Base-by-base conservation (phyloP, 2,329 filamentous ascomycete species). In the Lasiodiplodia sp. region DNA sequence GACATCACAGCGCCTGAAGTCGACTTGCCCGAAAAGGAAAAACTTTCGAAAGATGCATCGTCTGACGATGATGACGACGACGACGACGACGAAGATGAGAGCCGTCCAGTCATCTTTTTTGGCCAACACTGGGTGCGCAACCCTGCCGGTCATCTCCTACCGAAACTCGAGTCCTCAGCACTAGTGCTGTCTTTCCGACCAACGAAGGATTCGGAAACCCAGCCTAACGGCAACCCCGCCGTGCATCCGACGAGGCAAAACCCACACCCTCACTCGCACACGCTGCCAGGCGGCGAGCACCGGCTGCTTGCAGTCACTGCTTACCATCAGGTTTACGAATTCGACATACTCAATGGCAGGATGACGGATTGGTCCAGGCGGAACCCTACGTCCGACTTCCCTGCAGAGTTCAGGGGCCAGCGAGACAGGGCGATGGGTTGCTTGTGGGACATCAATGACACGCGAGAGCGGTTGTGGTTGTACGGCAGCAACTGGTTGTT, bases 401-500 rank as follows among this genome's bases (percentile, higher is more conserved):
- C 94, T 0, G 83, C 85, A 3, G 87, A 92, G 58, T 95, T 96
- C 78, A 88, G 86, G 68, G 87, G 89, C 71, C 87, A 94, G 28
- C 88, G 91, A 69, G 94, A 97, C 77, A 86, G 92, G 52, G 91
- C 91, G 66, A 95, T 95, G 83, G 94, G 94, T 3, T 89, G 90
- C 31, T 79, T 97, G 49, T 98, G 95, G 94, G 92, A 96, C 76
- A 84, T 91, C 1, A 73, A 82, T n/a, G 83, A 88, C 57, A 67
- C 71, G 1, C 70, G 74, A 25, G 72, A 78, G 58, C 87, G 95
- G 16, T 81, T 95, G 8, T 98, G 95, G 93, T 82, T 98, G 23
- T 97, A 97, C 75, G 94, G 95, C 7, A 87, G 89, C 51, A 90
- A 88, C 1, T 98, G 94, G 86, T 80, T 99, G 28, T 94, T 92